Evolutionary conservation across 768 basidiomycete species (phyloP).

Genomic region (Lyophyllum decastes): DNA sequence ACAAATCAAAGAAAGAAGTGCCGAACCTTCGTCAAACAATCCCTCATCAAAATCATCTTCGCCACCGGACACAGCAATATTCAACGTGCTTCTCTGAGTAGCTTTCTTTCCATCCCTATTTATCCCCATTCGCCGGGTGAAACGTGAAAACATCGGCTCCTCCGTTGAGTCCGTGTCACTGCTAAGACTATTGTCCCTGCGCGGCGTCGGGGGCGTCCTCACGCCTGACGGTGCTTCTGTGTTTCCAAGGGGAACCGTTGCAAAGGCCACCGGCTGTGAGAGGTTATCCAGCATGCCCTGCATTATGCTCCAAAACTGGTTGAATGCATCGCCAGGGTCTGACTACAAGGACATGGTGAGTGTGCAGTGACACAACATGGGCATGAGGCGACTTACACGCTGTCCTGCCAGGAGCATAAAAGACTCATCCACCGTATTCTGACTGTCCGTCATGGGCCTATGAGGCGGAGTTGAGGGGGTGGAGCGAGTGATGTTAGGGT

Average conservation of each 20-base stretch:
- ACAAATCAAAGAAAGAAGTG: not conserved
- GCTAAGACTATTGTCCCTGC: conserved; percentile 53
- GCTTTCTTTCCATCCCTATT: conserved; percentile 29
- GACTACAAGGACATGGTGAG: conserved; percentile 41
- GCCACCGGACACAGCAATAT: conserved; percentile 18
- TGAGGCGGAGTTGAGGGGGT: conserved; percentile 50
- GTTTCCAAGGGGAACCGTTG: conserved; percentile 71
- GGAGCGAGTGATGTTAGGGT: conserved; percentile 34
- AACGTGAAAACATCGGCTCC: conserved; percentile 58
- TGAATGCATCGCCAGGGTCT: conserved; percentile 85
- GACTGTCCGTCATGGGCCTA: conserved; percentile 51
- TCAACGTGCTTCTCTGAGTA: conserved; percentile 15
- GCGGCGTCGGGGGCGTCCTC: conserved; percentile 28
- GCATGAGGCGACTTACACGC: conserved; percentile 46
- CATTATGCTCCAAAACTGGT: conserved; percentile 87
- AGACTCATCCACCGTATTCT: conserved; percentile 78
- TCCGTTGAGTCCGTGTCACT: conserved; percentile 68
- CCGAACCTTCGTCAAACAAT: conserved; percentile 64
- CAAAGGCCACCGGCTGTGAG: conserved; percentile 84
- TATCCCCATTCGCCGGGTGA: conserved; percentile 54
- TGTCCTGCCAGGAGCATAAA: conserved; percentile 85
- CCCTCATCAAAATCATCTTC: conserved; percentile 64
- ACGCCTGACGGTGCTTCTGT: conserved; percentile 31
- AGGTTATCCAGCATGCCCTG: conserved; percentile 86
- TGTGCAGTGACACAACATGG: conserved; percentile 8